These are phyloP conservation scores for Phytophthora melonis DNA, from an alignment of 352 stramenopile genomes.

Conservation along the genomic window DNA sequence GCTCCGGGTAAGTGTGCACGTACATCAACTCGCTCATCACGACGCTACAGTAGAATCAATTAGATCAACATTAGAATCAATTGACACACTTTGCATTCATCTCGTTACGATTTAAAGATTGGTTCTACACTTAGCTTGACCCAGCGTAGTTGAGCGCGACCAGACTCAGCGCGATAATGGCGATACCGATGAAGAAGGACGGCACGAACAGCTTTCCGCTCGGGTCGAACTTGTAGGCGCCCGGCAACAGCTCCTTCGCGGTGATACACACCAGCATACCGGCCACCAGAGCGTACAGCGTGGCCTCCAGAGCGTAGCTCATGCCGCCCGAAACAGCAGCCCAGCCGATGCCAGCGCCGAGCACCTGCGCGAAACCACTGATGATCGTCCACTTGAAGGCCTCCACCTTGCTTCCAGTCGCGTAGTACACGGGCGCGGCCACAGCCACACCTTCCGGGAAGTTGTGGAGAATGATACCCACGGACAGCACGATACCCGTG, in stretches of 20 bases:
- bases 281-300: conserved; percentile 93
- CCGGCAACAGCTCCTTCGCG: conserved; percentile 92
- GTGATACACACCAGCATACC: conserved; percentile 96
- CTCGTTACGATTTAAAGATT: not conserved
- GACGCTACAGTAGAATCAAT: not conserved
- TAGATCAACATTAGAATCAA: not conserved
- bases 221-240: conserved; percentile 91
- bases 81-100: not conserved
- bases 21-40: not conserved
- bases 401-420: conserved; percentile 92
- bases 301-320: conserved; percentile 76
- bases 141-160: conserved; percentile 85
- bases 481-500: conserved; percentile 91
- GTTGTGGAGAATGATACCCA: conserved; percentile 98
- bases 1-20: conserved; percentile 31
- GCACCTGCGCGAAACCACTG: conserved; percentile 89
- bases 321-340: conserved; percentile 58
- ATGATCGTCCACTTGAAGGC: conserved; percentile 94
- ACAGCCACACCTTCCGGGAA: conserved; percentile 97
- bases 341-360: conserved; percentile 91
- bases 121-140: conserved; percentile 46
- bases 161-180: conserved; percentile 91
- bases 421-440: conserved; percentile 97
- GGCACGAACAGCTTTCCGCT: conserved; percentile 85
- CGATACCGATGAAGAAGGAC: conserved; percentile 88